Evolutionary conservation across 2,329 filamentous ascomycete species (phyloP), one percentile per base, ranked within the genome.

Genomic region (Ophiostoma triangulosporum): DNA sequence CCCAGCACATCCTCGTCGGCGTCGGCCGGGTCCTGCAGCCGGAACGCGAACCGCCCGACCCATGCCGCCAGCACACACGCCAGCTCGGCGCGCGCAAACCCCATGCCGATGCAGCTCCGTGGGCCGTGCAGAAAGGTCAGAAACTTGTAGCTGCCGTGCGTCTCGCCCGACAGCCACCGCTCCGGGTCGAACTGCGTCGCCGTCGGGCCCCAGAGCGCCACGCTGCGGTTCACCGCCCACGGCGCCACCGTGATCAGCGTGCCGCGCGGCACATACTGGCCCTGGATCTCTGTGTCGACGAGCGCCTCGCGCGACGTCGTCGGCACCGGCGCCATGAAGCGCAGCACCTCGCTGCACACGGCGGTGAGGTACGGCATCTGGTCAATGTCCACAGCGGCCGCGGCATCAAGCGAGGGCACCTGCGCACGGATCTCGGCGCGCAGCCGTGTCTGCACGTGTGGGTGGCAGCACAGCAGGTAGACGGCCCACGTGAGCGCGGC

Each of bases 71-170:
- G 64, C 57, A 96, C 69, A 63, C 85, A 91, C 8, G 87, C 88
- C 67, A 95, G 86, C 71, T 96, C 91, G 0, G 84, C 80, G 64
- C 81, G 84, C 0, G 90, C 86, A 68, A 95, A 95, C 2, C 74
- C 73, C 66, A 83, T 77, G 0, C 89, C 90, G 60, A 95, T 95
- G 64, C 90, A 95, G 63, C 83, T 86, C 52, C 89, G 73, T 2
- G 89, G 88, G 0, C 90, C 90, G 64, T 95, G 88, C 55, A 95
- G 66, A 68, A 95, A 95, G 0, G 87, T 91, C 68, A 91, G 64
- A 61, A 85, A 83, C 1, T 83, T 78, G 64, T 84, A 95, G 66
- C 91, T 93, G 20, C 22, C 68, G 56, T 62, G 61, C 58, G 57
- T 58, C 45, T 56, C 56, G 31, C 62, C 71, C 33, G 70, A 74